These are phyloP conservation scores for Colletotrichum chlorophyti DNA, from an alignment of 2,329 filamentous ascomycete genomes.

Conservation along the genomic window DNA sequence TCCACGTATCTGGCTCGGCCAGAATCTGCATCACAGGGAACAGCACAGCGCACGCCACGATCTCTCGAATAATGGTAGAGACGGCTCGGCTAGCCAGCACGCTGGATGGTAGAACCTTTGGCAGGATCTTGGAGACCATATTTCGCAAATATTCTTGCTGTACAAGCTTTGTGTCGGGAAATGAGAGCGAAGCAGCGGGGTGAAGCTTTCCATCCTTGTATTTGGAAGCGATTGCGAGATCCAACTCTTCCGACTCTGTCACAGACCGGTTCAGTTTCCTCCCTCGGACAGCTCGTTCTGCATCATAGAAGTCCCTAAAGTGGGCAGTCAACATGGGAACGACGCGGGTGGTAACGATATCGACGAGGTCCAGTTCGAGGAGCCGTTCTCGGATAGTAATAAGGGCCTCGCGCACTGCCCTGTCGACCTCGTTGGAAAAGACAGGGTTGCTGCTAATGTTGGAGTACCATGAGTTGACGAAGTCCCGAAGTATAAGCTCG, in stretches of 20 bases:
- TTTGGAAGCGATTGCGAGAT: conserved; percentile 93
- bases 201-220: conserved; percentile 90
- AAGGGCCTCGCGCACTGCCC: conserved; percentile 76
- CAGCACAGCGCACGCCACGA: conserved; percentile 91
- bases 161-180: conserved; percentile 81
- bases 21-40: conserved; percentile 81
- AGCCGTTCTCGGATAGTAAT: conserved; percentile 75
- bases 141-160: conserved; percentile 90
- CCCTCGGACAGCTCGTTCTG: conserved; percentile 85
- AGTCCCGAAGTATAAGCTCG: conserved; percentile 79
- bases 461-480: conserved; percentile 87
- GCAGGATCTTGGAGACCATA: conserved; percentile 75
- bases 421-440: conserved; percentile 89
- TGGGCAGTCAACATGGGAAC: conserved; percentile 90
- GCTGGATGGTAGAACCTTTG: conserved; percentile 74
- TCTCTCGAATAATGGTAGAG: conserved; percentile 81
- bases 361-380: conserved; percentile 80
- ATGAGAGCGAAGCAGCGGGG: conserved; percentile 81
- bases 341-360: conserved; percentile 79
- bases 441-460: conserved; percentile 81
- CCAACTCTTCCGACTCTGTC: conserved; percentile 95
- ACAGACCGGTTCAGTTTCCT: conserved; percentile 87
- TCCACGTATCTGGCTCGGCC: conserved; percentile 95
- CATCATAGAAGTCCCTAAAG: conserved; percentile 88
- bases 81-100: conserved; percentile 84